Evolutionary conservation across 2,329 filamentous ascomycete genomes (phyloP).

Genomic region (Cladobotryum mycophilum): DNA sequence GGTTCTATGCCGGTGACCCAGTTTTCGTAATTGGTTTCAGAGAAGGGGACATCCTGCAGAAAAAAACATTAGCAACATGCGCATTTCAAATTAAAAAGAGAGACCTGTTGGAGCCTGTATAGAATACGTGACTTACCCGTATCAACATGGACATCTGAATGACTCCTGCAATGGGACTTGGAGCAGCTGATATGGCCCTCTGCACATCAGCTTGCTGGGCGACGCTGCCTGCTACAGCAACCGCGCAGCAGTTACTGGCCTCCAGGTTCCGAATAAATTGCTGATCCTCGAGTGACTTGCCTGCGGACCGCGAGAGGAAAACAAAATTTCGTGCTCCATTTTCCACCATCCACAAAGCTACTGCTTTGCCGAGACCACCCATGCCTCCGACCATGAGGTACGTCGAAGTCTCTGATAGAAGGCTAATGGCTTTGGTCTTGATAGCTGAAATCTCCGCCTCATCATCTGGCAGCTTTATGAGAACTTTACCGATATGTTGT

Average conservation of each 20-base stretch:
- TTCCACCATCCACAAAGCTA: conserved; percentile 20
- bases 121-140: not conserved
- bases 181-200: conserved; percentile 6
- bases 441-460: not conserved
- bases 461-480: conserved; percentile 2
- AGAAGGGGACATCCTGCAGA: too few relatives aligned
- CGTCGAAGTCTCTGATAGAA: not conserved
- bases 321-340: conserved; percentile 12
- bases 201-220: conserved; percentile 6
- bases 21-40: not conserved
- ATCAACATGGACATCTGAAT: conserved; percentile 31
- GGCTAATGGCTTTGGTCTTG: not conserved
- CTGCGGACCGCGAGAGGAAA: conserved; percentile 10
- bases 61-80: not conserved
- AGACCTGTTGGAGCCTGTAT: too few relatives aligned
- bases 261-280: conserved; percentile 6
- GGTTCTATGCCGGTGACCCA: conserved; percentile 9
- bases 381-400: conserved; percentile 22
- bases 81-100: not conserved
- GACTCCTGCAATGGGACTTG: conserved; percentile 31
- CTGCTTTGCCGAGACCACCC: conserved; percentile 18
- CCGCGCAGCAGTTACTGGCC: conserved; percentile 1
- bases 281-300: conserved; percentile 1
- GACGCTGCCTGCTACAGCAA: conserved; percentile 5
- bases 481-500: conserved; percentile 23